These are phyloP conservation scores for Ophiorrhiza pumila DNA, from an alignment of 257 asterid species.

Conservation along the genomic window DNA sequence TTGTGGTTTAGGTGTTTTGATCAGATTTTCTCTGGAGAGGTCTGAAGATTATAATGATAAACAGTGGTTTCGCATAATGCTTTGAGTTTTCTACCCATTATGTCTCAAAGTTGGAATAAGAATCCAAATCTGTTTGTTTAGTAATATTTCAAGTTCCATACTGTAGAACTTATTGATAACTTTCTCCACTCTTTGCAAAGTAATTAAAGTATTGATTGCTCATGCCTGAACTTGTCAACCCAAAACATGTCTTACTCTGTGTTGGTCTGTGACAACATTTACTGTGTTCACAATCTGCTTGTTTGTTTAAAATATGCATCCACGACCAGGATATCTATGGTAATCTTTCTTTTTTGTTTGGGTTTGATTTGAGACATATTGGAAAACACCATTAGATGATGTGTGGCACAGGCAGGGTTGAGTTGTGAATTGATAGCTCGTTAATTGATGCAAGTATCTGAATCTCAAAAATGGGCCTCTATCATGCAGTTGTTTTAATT, in stretches of 20 bases:
- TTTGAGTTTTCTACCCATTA: not conserved
- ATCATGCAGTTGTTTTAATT: not conserved
- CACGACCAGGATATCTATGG: not conserved
- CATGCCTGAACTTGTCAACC: not conserved
- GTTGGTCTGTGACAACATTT: not conserved
- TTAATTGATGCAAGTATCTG: not conserved
- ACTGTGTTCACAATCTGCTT: not conserved
- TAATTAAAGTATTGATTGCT: not conserved
- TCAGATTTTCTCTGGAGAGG: not conserved
- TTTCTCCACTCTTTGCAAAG: not conserved
- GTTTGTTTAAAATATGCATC: not conserved
- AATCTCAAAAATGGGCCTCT: not conserved
- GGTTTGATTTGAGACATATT: not conserved
- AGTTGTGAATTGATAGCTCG: not conserved
- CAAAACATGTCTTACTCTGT: not conserved
- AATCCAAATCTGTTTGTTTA: not conserved
- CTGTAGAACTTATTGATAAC: not conserved
- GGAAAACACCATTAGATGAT: not conserved
- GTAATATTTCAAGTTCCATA: not conserved
- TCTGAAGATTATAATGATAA: not conserved
- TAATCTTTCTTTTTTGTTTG: not conserved
- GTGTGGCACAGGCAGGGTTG: not conserved
- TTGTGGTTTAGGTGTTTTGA: constrained; percentile 4
- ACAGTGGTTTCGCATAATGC: not conserved
- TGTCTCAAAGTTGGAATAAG: not conserved